phyloP scores from a whole-genome alignment of 2,329 filamentous ascomycete species.

The Trichocomaceae sp. region DNA sequence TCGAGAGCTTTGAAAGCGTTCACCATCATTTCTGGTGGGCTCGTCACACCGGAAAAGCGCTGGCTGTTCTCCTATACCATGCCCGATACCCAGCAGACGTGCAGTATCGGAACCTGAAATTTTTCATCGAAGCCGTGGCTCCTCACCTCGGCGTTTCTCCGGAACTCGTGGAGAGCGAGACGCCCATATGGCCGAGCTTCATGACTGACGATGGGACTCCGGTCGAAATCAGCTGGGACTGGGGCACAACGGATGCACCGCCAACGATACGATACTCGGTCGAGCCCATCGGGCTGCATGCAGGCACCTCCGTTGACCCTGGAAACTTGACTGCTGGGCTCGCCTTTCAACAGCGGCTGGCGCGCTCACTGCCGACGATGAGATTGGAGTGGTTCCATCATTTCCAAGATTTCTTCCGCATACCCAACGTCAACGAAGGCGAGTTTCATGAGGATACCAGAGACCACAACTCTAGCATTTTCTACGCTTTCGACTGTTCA shows the following conservation, averaged over 20 bases:
- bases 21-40: background rate
- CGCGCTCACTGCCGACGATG: background rate
- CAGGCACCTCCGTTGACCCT: constrained; percentile 24
- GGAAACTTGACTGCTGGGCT: background rate
- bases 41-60: background rate
- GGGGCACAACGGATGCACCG: constrained; percentile 15
- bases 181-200: constrained; percentile 30
- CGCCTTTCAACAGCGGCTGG: background rate
- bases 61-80: background rate
- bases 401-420: background rate
- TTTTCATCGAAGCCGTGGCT: background rate
- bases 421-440: background rate
- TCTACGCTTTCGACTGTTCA: background rate
- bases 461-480: background rate
- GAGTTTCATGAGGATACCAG: background rate
- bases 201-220: constrained; percentile 38
- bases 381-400: background rate
- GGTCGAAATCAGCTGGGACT: constrained; percentile 36
- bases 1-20: background rate
- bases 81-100: background rate
- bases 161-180: background rate
- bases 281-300: constrained; percentile 27
- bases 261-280: constrained; percentile 25
- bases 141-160: background rate
- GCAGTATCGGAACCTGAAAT: background rate